phyloP scores from a whole-genome alignment of 805 yeast species.

The Yarrowia sp. region DNA sequence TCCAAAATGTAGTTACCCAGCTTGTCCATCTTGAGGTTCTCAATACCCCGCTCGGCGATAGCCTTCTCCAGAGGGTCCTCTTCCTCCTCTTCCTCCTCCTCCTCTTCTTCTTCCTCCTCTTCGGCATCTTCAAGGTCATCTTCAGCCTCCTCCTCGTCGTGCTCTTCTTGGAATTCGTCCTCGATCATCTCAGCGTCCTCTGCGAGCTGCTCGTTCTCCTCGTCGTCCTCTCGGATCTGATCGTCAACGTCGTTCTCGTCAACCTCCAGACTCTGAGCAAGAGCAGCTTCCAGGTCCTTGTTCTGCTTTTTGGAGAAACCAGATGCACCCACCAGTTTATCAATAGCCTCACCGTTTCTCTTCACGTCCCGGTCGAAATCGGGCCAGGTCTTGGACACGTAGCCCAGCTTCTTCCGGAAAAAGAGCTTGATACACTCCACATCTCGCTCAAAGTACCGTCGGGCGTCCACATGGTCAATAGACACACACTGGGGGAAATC shows the following conservation, averaged over 20 bases:
- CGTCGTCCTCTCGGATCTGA: slow-evolving; percentile 51
- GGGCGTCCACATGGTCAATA: slow-evolving; percentile 88
- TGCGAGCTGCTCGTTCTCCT: slow-evolving; percentile 47
- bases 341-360: slow-evolving; percentile 68
- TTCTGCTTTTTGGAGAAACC: slow-evolving; percentile 72
- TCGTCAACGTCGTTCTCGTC: slow-evolving; percentile 55
- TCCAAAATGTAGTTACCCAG: slow-evolving; percentile 76
- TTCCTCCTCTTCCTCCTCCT: slow-evolving; percentile 40
- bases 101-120: slow-evolving; percentile 50
- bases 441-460: slow-evolving; percentile 86
- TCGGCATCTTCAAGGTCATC: slow-evolving; percentile 41
- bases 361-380: slow-evolving; percentile 75
- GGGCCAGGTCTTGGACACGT: slow-evolving; percentile 83
- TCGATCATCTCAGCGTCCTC: slow-evolving; percentile 51
- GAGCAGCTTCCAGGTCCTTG: slow-evolving; percentile 78
- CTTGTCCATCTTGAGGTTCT: slow-evolving; percentile 71
- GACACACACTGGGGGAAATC: slow-evolving; percentile 99
- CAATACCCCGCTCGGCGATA: slow-evolving; percentile 51
- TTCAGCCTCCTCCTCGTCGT: slow-evolving; percentile 50
- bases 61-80: slow-evolving; percentile 51
- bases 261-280: slow-evolving; percentile 54
- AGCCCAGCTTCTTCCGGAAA: slow-evolving; percentile 78
- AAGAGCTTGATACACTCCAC: slow-evolving; percentile 87
- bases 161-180: slow-evolving; percentile 47
- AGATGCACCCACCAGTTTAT: slow-evolving; percentile 88